Conservation (phyloP, 148 eudicot species). For the Heliosperma pusillum region DNA sequence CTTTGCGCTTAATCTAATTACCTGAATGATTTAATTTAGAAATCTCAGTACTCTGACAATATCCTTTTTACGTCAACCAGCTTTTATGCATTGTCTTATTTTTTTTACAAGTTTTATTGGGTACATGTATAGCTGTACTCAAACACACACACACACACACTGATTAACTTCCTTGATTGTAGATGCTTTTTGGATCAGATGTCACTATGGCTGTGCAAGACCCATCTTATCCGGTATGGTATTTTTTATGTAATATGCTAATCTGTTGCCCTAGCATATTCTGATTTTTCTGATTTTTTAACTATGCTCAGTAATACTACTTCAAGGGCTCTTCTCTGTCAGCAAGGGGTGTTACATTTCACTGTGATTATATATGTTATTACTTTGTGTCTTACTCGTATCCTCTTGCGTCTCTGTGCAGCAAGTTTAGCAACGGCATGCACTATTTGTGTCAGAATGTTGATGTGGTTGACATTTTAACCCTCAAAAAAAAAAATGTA, state of each 20-base stretch:
- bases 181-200: constrained; percentile 83
- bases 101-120: neutral
- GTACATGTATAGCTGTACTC: neutral
- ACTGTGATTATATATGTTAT: no score
- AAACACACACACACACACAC: no score
- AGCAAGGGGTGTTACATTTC: neutral
- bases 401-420: neutral
- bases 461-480: neutral
- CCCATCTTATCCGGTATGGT: constrained; percentile 78
- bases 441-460: neutral
- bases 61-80: no score
- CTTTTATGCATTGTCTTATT: neutral
- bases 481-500: neutral
- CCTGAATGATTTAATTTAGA: no score
- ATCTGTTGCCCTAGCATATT: neutral
- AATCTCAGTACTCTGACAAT: no score
- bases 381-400: neutral
- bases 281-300: neutral
- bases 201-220: constrained; percentile 89
- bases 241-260: neutral
- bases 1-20: no score
- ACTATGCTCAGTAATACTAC: neutral
- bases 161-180: constrained; percentile 17
- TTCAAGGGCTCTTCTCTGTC: neutral
- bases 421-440: neutral